phyloP scores from a whole-genome alignment of 768 basidiomycete genomes.

The Tulasnella sp. region DNA sequence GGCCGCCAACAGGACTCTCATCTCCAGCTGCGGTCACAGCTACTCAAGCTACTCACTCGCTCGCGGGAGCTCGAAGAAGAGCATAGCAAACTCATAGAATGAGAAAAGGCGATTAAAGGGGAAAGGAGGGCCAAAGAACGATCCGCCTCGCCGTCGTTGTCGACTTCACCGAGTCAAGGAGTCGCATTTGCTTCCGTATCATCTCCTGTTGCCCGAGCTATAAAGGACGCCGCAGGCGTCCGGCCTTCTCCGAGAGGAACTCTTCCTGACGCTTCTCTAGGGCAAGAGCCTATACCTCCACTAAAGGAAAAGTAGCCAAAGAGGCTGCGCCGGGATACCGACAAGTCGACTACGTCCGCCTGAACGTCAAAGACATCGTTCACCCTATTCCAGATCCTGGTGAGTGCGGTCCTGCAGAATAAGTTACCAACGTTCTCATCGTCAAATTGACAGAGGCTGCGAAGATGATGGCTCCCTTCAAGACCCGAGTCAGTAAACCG shows the following conservation, averaged over 20 bases:
- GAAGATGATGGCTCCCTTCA: conserved; percentile 62
- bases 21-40: neutral
- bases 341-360: neutral
- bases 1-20: neutral
- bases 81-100: neutral
- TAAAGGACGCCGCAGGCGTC: neutral
- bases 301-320: neutral
- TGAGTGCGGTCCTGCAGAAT: conserved; percentile 24
- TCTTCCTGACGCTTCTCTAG: neutral
- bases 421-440: neutral
- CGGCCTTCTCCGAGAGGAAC: conserved; percentile 4
- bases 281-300: neutral
- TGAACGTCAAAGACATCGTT: conserved; percentile 19
- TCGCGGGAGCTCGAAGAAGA: neutral
- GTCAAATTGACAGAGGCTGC: conserved; percentile 40
- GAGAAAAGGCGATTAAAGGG: neutral
- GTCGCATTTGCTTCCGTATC: neutral
- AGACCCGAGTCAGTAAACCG: conserved; percentile 38
- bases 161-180: neutral
- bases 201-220: neutral
- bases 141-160: neutral
- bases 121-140: neutral
- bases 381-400: conserved; percentile 47
- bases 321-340: neutral
- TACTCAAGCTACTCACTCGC: neutral